Evolutionary conservation across 306 rosid species (phyloP), one percentile per base, ranked within the genome.

Genomic region (Prunus kanzakura): DNA sequence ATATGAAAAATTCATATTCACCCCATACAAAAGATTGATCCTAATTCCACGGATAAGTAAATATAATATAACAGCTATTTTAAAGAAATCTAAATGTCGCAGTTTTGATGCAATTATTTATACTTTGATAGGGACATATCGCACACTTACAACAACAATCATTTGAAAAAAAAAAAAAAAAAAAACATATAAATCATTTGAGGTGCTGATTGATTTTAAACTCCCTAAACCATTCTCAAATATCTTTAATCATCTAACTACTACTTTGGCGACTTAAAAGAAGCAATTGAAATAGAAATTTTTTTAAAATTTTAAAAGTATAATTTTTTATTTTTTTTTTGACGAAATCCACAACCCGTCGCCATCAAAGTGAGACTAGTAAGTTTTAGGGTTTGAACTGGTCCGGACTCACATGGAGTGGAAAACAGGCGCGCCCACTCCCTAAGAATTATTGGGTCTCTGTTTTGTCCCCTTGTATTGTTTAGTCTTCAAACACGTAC

Each of bases 321-420:
- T 12, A 29, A 22, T n/a, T n/a, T n/a, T n/a, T n/a, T 22, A 22
- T 22, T 22, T 22, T 22, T 22, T 22, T 22, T 22, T 22, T 22
- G 22, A 22, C 22, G 22, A 22, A 22, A 46, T 58, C 64, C 16
- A 64, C 56, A 74, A 68, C 15, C 5, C 19, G 81, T 79, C 63
- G 70, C 80, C 75, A 43, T 83, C 75, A 35, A 47, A 51, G 56
- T 32, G 70, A 41, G 81, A 75, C 77, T 18, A n/a, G 38, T 16
- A 27, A 41, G 74, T 50, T 61, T 1, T 2, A 5, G 22, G 54
- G 38, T 57, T 71, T 79, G 83, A 76, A 83, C 60, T 65, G 78
- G 86, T 83, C 80, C 76, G 83, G 86, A 71, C 78, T 74, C 83
- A 78, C 83, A 65, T 82, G 86, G 73, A 74, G 83, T 74, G 75